phyloP scores from a whole-genome alignment of 2,329 filamentous ascomycete genomes.

The Epichloe sylvatica region DNA sequence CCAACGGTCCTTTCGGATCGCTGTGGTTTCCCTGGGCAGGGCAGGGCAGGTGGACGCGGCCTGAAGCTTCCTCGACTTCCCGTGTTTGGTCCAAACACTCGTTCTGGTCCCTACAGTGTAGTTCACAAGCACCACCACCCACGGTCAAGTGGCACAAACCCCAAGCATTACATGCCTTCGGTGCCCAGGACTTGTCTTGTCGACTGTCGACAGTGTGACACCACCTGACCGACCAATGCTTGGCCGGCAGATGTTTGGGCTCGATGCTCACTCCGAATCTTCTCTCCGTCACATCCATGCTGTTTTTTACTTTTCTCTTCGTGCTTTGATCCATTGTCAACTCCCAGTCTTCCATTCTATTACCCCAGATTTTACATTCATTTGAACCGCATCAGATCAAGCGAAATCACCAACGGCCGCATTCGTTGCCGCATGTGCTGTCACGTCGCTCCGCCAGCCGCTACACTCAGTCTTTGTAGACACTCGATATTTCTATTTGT shows the following conservation, averaged over 20 bases:
- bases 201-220: constrained; percentile 1
- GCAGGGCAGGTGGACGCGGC: too few relatives aligned
- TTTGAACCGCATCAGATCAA: not conserved
- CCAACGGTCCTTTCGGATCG: too few relatives aligned
- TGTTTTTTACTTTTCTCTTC: not conserved
- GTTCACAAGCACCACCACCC: not conserved
- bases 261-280: not conserved
- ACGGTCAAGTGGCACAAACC: not conserved
- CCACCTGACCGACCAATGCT: constrained; percentile 2
- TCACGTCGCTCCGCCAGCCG: not conserved
- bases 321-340: not conserved
- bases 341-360: not conserved
- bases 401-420: not conserved
- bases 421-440: not conserved
- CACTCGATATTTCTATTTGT: not conserved
- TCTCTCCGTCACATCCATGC: not conserved
- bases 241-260: constrained; percentile 1
- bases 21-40: too few relatives aligned
- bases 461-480: not conserved
- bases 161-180: not conserved
- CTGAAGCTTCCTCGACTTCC: too few relatives aligned
- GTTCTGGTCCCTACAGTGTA: too few relatives aligned
- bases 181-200: not conserved
- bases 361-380: not conserved
- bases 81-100: too few relatives aligned